phyloP scores from a whole-genome alignment of 192 early-diverging fungal species.

The Glomus cerebriforme region DNA sequence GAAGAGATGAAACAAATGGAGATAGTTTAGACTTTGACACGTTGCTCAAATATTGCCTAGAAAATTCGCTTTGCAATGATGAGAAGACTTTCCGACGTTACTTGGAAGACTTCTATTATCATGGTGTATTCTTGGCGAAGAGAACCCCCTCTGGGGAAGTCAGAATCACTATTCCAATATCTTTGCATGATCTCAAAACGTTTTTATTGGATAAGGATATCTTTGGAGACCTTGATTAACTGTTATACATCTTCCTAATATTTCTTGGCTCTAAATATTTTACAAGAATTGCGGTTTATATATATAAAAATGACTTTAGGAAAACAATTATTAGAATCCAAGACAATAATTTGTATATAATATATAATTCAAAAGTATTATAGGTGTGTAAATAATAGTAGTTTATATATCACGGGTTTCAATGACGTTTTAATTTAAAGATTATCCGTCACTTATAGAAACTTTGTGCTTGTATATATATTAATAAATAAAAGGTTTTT shows the following conservation, averaged over 20 bases:
- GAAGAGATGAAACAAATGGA: background rate
- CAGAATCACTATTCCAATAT: background rate
- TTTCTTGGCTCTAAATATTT: too few relatives aligned
- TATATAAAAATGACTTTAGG: background rate
- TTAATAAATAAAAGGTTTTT: too few relatives aligned
- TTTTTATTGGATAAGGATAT: background rate
- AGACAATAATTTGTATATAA: background rate
- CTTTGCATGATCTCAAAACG: background rate
- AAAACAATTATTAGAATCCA: too few relatives aligned
- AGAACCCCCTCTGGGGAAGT: background rate
- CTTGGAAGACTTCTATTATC: background rate
- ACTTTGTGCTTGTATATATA: too few relatives aligned
- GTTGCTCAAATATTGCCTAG: background rate
- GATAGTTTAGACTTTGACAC: background rate
- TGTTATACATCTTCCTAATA: background rate
- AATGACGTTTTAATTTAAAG: too few relatives aligned
- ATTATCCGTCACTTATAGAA: too few relatives aligned
- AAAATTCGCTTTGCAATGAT: background rate
- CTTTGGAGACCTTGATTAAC: background rate
- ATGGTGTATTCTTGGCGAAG: background rate
- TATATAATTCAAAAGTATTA: background rate
- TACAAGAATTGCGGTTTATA: too few relatives aligned
- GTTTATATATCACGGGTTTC: background rate
- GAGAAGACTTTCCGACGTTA: background rate
- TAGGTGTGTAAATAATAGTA: background rate